These are phyloP conservation scores for Boletus sp. DNA, from an alignment of 1,284 basidiomycete genomes.

Conservation along the genomic window DNA sequence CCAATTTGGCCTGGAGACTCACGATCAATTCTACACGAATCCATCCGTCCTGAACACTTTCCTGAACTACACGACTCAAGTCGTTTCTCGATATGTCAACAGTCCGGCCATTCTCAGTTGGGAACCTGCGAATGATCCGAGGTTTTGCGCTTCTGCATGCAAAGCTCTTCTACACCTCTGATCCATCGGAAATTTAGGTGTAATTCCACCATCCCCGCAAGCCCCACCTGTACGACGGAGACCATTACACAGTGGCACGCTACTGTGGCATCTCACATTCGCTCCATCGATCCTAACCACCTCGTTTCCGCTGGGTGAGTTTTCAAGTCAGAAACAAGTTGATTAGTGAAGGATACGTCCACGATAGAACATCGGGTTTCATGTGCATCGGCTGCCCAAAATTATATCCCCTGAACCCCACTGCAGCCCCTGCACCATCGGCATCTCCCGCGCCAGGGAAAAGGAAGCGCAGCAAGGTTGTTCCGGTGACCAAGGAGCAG, in stretches of 20 bases:
- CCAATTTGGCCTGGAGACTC: slow-evolving; percentile 42
- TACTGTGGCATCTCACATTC: slow-evolving; percentile 43
- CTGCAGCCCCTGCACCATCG: slow-evolving; percentile 36
- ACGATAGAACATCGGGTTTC: slow-evolving; percentile 51
- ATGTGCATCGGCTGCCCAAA: slow-evolving; percentile 56
- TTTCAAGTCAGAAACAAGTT: neutral
- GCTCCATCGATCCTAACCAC: slow-evolving; percentile 56
- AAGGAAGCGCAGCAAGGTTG: slow-evolving; percentile 34
- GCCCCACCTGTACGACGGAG: slow-evolving; percentile 42
- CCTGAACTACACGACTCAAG: slow-evolving; percentile 50
- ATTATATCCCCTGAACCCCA: slow-evolving; percentile 39
- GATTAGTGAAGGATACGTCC: neutral
- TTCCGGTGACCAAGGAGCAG: slow-evolving; percentile 41
- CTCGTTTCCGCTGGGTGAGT: slow-evolving; percentile 58
- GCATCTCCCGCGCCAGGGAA: slow-evolving; percentile 34
- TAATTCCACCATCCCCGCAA: slow-evolving; percentile 46
- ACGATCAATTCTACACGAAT: slow-evolving; percentile 59
- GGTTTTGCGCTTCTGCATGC: slow-evolving; percentile 29
- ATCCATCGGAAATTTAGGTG: slow-evolving; percentile 39
- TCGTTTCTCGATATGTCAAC: slow-evolving; percentile 53
- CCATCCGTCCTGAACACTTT: slow-evolving; percentile 47
- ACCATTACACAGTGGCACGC: slow-evolving; percentile 57
- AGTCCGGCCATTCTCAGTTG: slow-evolving; percentile 52
- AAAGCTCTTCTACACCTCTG: neutral
- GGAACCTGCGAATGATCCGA: slow-evolving; percentile 64